A percentile compares a stretch with the other conserved stretches of the same genome.
Evolutionary conservation across 305 asterid species (phyloP).

Genomic region (Fraxinus platypoda): DNA sequence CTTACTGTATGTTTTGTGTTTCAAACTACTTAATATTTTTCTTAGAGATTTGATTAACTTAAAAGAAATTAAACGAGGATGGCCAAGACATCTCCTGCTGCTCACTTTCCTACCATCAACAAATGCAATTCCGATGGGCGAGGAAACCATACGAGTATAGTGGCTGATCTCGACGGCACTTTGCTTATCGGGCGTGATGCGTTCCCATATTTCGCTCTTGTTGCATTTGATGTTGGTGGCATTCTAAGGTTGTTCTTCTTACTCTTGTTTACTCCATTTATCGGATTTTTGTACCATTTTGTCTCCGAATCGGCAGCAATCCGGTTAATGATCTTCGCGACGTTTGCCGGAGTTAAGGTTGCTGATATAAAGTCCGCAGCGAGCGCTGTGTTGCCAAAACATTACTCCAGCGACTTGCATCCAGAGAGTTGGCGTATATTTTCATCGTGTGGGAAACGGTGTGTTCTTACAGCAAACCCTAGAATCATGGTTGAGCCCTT

Average conservation of each 20-base stretch:
- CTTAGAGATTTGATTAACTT: background rate
- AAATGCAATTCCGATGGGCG: constrained; percentile 17
- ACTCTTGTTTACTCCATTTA: constrained; percentile 33
- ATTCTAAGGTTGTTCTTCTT: constrained; percentile 36
- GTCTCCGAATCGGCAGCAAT: constrained; percentile 39
- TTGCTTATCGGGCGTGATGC: constrained; percentile 22
- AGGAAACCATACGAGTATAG: constrained; percentile 7
- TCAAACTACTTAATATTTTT: background rate
- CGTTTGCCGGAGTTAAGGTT: constrained; percentile 38
- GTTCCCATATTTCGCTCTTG: constrained; percentile 40
- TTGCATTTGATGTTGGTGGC: constrained; percentile 45
- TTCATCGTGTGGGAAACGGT: constrained; percentile 36
- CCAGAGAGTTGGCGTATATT: constrained; percentile 47
- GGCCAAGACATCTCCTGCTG: background rate
- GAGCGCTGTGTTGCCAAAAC: constrained; percentile 34
- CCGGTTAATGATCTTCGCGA: constrained; percentile 32
- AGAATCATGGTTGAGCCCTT: constrained; percentile 46
- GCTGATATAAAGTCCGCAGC: constrained; percentile 36
- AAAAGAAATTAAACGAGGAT: background rate
- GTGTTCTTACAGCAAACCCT: constrained; percentile 42
- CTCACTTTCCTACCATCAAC: background rate
- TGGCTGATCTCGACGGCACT: constrained; percentile 20
- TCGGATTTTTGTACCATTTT: constrained; percentile 27
- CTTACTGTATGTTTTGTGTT: background rate
- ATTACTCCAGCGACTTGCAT: constrained; percentile 37